These are phyloP conservation scores for Penicillium sp. DNA, from an alignment of 2,329 filamentous ascomycete genomes.

Conservation along the genomic window DNA sequence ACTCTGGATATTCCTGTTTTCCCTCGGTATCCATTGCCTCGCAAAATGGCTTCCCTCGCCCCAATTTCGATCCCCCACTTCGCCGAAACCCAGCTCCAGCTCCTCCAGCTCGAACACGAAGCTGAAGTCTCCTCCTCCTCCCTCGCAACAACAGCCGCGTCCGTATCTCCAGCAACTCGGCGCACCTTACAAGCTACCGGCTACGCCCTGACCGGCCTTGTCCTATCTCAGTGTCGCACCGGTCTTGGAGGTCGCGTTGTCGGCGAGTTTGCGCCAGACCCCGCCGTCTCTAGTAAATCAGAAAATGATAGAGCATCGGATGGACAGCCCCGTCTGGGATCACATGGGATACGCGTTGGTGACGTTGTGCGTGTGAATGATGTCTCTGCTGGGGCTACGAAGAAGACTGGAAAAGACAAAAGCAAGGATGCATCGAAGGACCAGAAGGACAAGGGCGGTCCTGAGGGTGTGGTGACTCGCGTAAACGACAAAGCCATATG, in stretches of 20 bases:
- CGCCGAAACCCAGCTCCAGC: slow-evolving; percentile 46
- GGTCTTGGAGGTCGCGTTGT: slow-evolving; percentile 91
- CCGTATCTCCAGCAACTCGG: slow-evolving; percentile 47
- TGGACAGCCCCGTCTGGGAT: slow-evolving; percentile 44
- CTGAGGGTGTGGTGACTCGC: slow-evolving; percentile 53
- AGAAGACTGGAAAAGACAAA: slow-evolving; percentile 36
- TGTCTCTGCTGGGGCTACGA: slow-evolving; percentile 29
- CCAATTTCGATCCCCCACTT: slow-evolving; percentile 45
- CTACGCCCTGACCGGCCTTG: slow-evolving; percentile 56
- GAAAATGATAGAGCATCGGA: slow-evolving; percentile 41
- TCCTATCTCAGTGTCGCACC: slow-evolving; percentile 75
- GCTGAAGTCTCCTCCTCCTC: slow-evolving; percentile 49
- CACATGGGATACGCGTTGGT: slow-evolving; percentile 53
- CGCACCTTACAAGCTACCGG: slow-evolving; percentile 48
- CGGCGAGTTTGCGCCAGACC: slow-evolving; percentile 74
- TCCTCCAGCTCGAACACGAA: slow-evolving; percentile 50
- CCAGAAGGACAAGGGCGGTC: slow-evolving; percentile 32
- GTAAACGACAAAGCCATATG: slow-evolving; percentile 48
- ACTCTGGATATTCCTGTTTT: too few relatives aligned
- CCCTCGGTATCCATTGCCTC: background rate
- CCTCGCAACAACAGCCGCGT: slow-evolving; percentile 44
- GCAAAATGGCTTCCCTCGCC: slow-evolving; percentile 20
- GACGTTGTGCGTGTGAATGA: slow-evolving; percentile 53
- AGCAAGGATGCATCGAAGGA: slow-evolving; percentile 38
- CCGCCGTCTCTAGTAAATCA: slow-evolving; percentile 59